Evolutionary conservation across 2,329 filamentous ascomycete genomes (phyloP).

Genomic region (Ploettnerulaceae sp.): DNA sequence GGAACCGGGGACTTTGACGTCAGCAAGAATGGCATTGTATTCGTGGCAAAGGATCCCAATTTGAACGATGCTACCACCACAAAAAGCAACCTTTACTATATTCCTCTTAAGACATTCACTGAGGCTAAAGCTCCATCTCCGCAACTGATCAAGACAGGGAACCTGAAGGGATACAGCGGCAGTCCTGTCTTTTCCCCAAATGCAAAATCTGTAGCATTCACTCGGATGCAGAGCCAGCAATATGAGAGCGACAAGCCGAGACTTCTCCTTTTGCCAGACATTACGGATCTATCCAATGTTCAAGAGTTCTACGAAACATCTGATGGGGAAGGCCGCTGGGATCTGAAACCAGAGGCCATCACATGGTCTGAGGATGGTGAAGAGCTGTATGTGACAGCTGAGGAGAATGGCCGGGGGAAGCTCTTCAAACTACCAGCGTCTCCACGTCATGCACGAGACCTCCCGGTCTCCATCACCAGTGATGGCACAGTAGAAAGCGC

Average conservation of each 20-base stretch:
- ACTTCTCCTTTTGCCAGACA: constrained; percentile 59
- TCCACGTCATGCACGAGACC: constrained; percentile 43
- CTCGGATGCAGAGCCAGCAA: constrained; percentile 68
- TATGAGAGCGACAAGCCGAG: constrained; percentile 80
- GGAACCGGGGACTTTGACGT: constrained; percentile 78
- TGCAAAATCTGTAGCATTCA: constrained; percentile 67
- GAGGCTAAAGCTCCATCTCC: constrained; percentile 47
- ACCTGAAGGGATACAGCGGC: constrained; percentile 58
- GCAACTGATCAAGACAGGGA: constrained; percentile 51
- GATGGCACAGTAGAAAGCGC: constrained; percentile 53
- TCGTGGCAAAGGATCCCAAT: constrained; percentile 69
- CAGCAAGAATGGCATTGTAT: constrained; percentile 58
- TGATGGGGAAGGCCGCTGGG: constrained; percentile 61
- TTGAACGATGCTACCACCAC: constrained; percentile 70
- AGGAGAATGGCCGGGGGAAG: constrained; percentile 59
- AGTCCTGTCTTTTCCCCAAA: constrained; percentile 69
- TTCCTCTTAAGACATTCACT: constrained; percentile 58
- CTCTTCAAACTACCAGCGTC: constrained; percentile 59
- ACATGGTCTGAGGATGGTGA: constrained; percentile 55
- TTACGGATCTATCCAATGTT: constrained; percentile 51
- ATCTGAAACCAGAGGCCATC: constrained; percentile 51
- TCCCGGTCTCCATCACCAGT: constrained; percentile 46
- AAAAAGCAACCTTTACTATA: constrained; percentile 75
- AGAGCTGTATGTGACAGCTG: constrained; percentile 67
- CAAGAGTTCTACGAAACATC: constrained; percentile 58